These are phyloP conservation scores for Wickerhamomyces rabaulensis DNA, from an alignment of 805 yeast species.

Conservation along the genomic window DNA sequence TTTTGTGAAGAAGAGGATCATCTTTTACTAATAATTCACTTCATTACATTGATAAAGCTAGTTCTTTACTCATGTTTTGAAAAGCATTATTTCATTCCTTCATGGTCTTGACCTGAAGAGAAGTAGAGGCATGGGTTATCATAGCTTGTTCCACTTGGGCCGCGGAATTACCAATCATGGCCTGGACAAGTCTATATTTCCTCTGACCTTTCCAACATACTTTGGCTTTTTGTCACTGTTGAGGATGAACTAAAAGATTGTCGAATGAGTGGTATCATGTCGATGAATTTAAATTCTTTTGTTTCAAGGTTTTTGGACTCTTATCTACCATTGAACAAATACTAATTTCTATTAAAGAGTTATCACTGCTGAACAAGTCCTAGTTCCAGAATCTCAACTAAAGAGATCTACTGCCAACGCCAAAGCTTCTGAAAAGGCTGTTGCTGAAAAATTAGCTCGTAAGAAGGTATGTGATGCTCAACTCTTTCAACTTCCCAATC, in stretches of 20 bases:
- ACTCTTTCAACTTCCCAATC: not conserved
- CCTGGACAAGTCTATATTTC: conserved; percentile 17
- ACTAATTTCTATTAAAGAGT: conserved; percentile 16
- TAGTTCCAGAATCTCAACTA: conserved; percentile 78
- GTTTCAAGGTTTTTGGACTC: not conserved
- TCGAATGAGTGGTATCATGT: conserved; percentile 29
- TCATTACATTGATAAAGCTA: conserved; percentile 15
- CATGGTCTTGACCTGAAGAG: conserved; percentile 4
- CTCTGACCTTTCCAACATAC: conserved; percentile 21
- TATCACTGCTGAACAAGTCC: conserved; percentile 34
- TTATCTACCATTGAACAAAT: not conserved
- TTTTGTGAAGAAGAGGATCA: not conserved
- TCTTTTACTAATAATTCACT: conserved; percentile 2
- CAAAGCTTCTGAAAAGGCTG: conserved; percentile 70
- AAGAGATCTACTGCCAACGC: conserved; percentile 78
- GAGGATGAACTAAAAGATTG: conserved; percentile 17
- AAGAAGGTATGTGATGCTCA: conserved; percentile 60
- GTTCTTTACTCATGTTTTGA: conserved; percentile 15
- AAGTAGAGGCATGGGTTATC: conserved; percentile 25
- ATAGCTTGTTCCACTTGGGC: conserved; percentile 12
- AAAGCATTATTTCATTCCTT: not conserved
- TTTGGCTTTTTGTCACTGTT: not conserved
- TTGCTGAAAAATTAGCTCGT: conserved; percentile 75
- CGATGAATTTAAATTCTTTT: conserved; percentile 17
- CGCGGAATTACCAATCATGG: conserved; percentile 15